A percentile compares a stretch with the other conserved stretches of the same genome.
phyloP scores from a whole-genome alignment of 148 eudicot genomes.

The Heliamphora exappendiculata region DNA sequence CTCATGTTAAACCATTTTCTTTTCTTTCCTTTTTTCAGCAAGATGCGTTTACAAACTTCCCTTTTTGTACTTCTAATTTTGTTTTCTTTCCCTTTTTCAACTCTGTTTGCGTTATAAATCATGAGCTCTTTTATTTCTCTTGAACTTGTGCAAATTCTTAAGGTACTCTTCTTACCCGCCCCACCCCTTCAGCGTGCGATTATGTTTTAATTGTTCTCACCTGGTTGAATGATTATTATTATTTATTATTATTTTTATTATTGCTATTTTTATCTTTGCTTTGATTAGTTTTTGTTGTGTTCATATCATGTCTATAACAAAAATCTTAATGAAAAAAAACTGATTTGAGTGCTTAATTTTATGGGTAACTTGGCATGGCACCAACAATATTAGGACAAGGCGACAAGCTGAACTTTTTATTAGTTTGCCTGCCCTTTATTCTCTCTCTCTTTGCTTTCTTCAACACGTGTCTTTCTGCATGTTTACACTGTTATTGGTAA shows the following conservation, averaged over 20 bases:
- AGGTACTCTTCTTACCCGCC: not conserved
- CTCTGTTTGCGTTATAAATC: not conserved
- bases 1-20: not conserved
- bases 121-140: not conserved
- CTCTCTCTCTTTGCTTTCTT: not conserved
- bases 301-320: not conserved
- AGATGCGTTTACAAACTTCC: slow-evolving; percentile 2
- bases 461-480: not conserved
- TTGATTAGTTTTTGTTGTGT: not conserved
- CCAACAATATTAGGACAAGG: not conserved
- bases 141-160: not conserved
- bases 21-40: not conserved
- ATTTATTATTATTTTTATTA: not conserved
- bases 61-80: not conserved
- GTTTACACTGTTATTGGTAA: not conserved
- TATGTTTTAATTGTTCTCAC: not conserved
- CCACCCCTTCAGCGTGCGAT: not conserved
- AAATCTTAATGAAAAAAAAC: not conserved
- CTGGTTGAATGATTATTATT: not conserved
- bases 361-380: not conserved
- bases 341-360: not conserved
- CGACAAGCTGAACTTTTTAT: not conserved
- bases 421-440: not conserved
- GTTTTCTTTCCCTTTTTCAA: slow-evolving; percentile 6
- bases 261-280: not conserved